Evolutionary conservation across 23 red algal genomes (phyloP), one percentile per base, ranked within the genome.

Genomic region (Gracilaria domingensis): DNA sequence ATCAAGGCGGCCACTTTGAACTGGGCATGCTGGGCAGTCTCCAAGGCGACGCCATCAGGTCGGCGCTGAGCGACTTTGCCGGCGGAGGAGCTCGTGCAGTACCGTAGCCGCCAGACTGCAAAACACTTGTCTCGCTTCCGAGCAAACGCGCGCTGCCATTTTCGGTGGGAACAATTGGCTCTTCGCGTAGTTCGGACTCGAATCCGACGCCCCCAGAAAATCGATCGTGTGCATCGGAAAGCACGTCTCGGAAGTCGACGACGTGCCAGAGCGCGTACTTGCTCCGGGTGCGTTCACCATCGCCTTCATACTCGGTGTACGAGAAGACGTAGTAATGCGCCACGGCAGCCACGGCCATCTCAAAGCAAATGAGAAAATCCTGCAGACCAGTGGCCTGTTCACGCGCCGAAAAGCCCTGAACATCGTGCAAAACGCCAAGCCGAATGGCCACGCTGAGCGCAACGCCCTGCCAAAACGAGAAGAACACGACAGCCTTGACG

Each of bases 401-500:
- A 34, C 73, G 44, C 21, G 86, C 83, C 8, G 86, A 70, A 70
- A 36, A 98, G 89, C 88, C 97, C 56, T 73, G 85, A 14, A 91
- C 86, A 40, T 95, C 93, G 28, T 64, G 87, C 30, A 98, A 50
- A 56, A 88, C 26, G 56, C 87, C 48, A 21, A 93, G 67, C 25
- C 79, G 84, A 45, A 90, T 79, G 65, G 90, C 76, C 23, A 90
- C 33, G 9, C 37, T 80, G 12, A 98, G 64, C 53, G 85, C 87
- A 25, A 95, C 82, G 40, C 93, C 97, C 57, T 98, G 97, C 97
- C 97, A 98, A 79, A 95, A 98, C 13, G 93, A 89, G 35, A 98
- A 94, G 80, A 98, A 98, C 18, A 98, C 87, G 16, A 98, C 97
- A 14, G 91, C 81, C 77, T 98, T 98, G 55, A 98, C 93, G 58